Evolutionary conservation across 345 rosid species (phyloP), one percentile per base, ranked within the genome.

Genomic region (Eutrema japonicum): DNA sequence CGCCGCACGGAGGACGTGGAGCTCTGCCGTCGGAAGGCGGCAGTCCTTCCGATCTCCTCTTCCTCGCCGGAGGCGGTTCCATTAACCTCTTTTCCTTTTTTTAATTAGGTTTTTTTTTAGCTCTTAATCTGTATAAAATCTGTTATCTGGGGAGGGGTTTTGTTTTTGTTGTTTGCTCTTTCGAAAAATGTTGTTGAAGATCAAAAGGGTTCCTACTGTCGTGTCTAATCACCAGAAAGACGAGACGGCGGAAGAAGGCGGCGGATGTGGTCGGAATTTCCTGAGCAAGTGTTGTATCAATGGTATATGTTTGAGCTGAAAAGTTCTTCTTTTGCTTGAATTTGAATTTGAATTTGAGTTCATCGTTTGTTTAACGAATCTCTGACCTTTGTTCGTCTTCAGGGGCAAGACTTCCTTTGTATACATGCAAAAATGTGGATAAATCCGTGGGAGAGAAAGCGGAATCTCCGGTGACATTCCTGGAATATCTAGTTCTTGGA

Each of bases 21-120:
- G 98, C 99, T 76, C 82, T 92, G 89, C 99, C 99, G 66, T 95
- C 99, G 59, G 97, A 95, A 88, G 99, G 97, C 86, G 99, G 99
- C 60, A 90, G 96, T 82, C 99, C 99, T 80, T 95, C 99, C 38
- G 98, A 95, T 83, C 98, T 95, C 81, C 97, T 92, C 82, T 95
- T 95, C 82, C 97, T 95, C 2, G 96, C 99, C 55, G 99, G 99
- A 67, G 99, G 99, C 53, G 99, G 99, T 73, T 56, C 41, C 64
- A 42, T 35, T 14, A 1, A 41, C 71, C 55, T 30, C 55, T 13
- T 50, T 40, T 5, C 41, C 36, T 35, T 35, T 4, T 53, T 3
- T 32, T 13, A 6, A 6, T 45, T 64, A 73, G 64, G 0, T 14
- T 9, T 33, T 60, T 4, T 40, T 22, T 22, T 37, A 9, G 8